Conservation (phyloP, 208 protist species). For the Wallacemonas sp. region DNA sequence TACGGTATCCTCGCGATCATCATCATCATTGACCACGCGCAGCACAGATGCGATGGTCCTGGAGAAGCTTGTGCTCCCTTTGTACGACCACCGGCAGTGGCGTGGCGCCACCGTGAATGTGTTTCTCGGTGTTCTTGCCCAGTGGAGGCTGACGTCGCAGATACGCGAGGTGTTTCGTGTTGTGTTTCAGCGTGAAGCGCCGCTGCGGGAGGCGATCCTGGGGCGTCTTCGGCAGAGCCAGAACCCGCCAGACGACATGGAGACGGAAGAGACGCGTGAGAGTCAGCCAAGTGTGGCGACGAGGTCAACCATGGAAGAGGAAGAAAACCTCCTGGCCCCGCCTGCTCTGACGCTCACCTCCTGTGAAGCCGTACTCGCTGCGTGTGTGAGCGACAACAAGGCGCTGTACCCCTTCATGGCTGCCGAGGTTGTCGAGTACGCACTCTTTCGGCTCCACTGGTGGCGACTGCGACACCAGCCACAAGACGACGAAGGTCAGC, state of each 20-base stretch:
- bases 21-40: neutral
- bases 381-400: constrained; percentile 15
- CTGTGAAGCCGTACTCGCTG: constrained; percentile 26
- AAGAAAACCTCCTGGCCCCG: neutral
- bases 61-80: constrained; percentile 22
- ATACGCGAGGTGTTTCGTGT: constrained; percentile 44
- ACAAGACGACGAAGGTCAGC: neutral
- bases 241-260: neutral
- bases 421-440: constrained; percentile 35
- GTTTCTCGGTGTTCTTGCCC: constrained; percentile 48
- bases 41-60: neutral
- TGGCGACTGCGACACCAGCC: neutral
- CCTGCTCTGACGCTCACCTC: constrained; percentile 32
- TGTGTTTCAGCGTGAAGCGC: constrained; percentile 30
- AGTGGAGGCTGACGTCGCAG: constrained; percentile 45
- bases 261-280: neutral
- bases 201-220: constrained; percentile 18
- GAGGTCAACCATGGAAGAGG: neutral
- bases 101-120: constrained; percentile 40
- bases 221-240: constrained; percentile 2
- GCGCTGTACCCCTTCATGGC: constrained; percentile 19
- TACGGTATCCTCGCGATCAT: neutral
- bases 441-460: constrained; percentile 28
- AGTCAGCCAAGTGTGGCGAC: neutral
- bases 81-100: constrained; percentile 38